phyloP scores from a whole-genome alignment of 2,329 filamentous ascomycete species.

The Diaporthe velutina region DNA sequence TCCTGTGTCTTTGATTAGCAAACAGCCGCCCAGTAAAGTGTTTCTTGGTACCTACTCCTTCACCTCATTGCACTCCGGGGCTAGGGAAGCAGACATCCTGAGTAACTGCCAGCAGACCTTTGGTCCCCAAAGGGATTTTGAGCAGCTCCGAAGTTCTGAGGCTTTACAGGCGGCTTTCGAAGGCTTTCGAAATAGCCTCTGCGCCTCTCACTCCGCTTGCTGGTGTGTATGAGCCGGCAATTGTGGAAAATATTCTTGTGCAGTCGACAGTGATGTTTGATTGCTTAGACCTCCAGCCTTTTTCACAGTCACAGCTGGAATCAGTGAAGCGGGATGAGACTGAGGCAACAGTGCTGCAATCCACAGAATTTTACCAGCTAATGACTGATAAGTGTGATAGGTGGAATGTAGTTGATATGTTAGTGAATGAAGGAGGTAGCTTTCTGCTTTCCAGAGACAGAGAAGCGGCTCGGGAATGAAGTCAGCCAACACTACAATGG shows the following conservation, averaged over 20 bases:
- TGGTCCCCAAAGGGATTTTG: not conserved
- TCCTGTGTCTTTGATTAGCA: slow-evolving; percentile 66
- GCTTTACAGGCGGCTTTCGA: not conserved
- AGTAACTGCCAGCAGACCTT: not conserved
- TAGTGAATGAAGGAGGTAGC: not conserved
- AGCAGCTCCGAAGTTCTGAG: not conserved
- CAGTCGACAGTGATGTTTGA: not conserved
- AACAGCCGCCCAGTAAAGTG: not conserved
- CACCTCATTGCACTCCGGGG: slow-evolving; percentile 93
- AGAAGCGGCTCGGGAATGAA: not conserved
- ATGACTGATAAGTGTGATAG: not conserved
- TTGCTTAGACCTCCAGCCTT: not conserved
- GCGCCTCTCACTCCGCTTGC: not conserved
- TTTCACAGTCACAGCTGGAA: no score
- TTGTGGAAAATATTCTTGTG: not conserved
- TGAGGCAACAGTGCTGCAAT: not conserved
- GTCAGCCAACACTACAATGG: not conserved
- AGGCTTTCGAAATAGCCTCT: not conserved
- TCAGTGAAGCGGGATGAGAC: not conserved
- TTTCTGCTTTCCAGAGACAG: no score
- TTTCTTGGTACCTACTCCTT: slow-evolving; percentile 79
- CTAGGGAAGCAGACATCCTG: slow-evolving; percentile 92
- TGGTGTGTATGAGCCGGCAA: not conserved
- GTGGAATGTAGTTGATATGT: not conserved
- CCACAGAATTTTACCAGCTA: not conserved